Evolutionary conservation across 164 flowering plant genomes (phyloP), one percentile per base, ranked within the genome.

Genomic region (Tinospora cordifolia): DNA sequence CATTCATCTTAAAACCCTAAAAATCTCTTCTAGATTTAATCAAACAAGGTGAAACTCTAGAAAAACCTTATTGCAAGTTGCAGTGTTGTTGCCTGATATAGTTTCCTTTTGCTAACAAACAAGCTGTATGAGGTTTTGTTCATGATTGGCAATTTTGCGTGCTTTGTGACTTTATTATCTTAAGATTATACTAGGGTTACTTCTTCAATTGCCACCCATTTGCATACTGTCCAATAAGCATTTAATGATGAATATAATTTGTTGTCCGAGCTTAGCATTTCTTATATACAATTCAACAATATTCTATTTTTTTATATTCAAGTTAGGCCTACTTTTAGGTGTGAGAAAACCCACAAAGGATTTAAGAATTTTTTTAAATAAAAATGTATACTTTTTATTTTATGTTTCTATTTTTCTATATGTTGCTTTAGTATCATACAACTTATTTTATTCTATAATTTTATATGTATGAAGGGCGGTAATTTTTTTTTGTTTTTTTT

Each of bases 131-230:
- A 75, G 67, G 70, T 11, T 62, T 64, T 68, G 69, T 47, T 65
- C 54, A 66, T 78, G 77, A 66, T 75, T 73, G 73, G 40, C 44
- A 60, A 65, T 63, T 30, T 65, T 38, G 69, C 71, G 75, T 30
- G 41, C 17, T 27, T 54, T 2, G 36, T 59, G 64, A 59, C 65
- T 36, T 30, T 67, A 11, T 69, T 46, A 72, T 47, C 15, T 67
- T 7, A 60, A 36, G 69, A 39, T 17, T 74, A n/a, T n/a, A 63
- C 68, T 63, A 66, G 57, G 49, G 40, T 70, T 68, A 69, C 63
- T 69, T 69, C 25, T 39, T 63, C 44, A 46, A 44, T 36, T 47
- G 26, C 54, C 63, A n/a, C 51, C 36, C 63, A 63, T 63, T 22
- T 71, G 9, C 75, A 15, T 39, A 57, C 34, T 70, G 36, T 76